A percentile compares a stretch with the other conserved stretches of the same genome.
Conservation (phyloP, 2,329 filamentous ascomycete species). For the Penicillium rolfsii region DNA sequence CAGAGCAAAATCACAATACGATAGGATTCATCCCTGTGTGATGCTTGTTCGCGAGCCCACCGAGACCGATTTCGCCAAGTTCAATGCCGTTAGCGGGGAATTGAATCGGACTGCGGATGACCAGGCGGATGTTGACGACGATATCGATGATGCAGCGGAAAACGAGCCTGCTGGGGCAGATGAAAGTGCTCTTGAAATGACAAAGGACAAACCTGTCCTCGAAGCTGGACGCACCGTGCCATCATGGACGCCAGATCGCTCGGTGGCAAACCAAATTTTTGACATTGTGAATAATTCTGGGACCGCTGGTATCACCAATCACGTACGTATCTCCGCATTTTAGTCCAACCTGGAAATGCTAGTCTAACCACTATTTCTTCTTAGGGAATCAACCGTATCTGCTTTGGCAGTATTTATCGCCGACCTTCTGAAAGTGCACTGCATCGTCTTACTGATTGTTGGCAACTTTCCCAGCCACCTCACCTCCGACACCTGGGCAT, state of each 20-base stretch:
- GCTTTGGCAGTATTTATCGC: conserved; percentile 57
- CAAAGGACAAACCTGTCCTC: conserved; percentile 31
- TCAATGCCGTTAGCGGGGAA: conserved; percentile 42
- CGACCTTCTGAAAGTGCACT: conserved; percentile 59
- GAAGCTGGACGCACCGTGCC: conserved; percentile 48
- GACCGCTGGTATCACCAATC: conserved; percentile 54
- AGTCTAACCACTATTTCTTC: background rate
- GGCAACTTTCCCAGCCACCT: conserved; percentile 61
- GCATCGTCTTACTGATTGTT: conserved; percentile 57
- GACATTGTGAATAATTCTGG: conserved; percentile 54
- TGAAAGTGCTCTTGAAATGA: conserved; percentile 24
- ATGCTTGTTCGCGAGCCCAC: conserved; percentile 49
- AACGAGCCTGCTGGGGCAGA: conserved; percentile 17
- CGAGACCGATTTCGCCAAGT: conserved; percentile 44
- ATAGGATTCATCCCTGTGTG: conserved; percentile 47
- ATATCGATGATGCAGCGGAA: conserved; percentile 33
- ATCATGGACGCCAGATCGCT: conserved; percentile 59
- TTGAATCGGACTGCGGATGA: conserved; percentile 30
- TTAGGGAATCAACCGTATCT: conserved; percentile 46
- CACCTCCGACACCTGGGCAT: conserved; percentile 61
- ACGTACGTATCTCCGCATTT: conserved; percentile 32
- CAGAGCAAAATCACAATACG: conserved; percentile 48
- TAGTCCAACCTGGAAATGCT: background rate
- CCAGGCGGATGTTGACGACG: conserved; percentile 40
- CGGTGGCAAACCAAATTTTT: conserved; percentile 57